Percentiles rank a stretch among this genome's conserved stretches.
Evolutionary conservation across 176 grass and related monocot genomes (phyloP).

Genomic region (Ensete ventricosum): DNA sequence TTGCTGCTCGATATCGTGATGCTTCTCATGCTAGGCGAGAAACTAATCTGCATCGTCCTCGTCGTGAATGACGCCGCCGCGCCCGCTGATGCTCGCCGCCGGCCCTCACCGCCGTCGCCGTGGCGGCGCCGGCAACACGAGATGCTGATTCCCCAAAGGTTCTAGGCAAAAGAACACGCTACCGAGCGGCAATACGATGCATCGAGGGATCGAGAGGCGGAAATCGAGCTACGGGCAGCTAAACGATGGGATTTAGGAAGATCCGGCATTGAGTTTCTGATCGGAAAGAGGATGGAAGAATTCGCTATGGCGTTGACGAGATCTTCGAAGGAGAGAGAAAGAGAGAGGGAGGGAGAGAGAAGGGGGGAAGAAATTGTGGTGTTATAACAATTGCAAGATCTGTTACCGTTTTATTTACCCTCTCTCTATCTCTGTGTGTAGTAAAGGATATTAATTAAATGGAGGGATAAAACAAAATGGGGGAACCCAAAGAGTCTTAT

Average conservation of each 20-base stretch:
- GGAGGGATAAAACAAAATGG: background rate
- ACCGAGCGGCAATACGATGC: background rate
- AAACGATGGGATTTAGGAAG: background rate
- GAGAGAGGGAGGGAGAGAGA: background rate
- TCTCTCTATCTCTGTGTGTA: too few species aligned
- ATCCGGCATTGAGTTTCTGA: background rate
- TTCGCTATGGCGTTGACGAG: background rate
- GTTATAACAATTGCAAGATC: background rate
- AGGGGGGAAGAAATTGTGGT: background rate
- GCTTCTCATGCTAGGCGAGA: conserved; percentile 97
- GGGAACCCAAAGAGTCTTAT: background rate
- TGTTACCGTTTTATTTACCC: background rate
- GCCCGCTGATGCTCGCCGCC: background rate
- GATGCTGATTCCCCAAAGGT: background rate
- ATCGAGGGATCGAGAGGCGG: background rate
- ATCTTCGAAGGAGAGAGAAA: background rate
- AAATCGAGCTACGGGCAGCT: background rate
- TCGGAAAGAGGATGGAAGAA: background rate
- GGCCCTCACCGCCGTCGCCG: background rate
- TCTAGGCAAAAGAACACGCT: background rate
- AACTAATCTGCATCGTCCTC: conserved; percentile 99
- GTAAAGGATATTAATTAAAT: background rate
- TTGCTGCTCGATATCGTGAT: conserved; percentile 89
- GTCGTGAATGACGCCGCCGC: conserved; percentile 36
- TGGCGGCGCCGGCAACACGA: background rate